phyloP scores from a whole-genome alignment of 371 early-diverging fungal genomes.

The Saksenaea vasiformis region DNA sequence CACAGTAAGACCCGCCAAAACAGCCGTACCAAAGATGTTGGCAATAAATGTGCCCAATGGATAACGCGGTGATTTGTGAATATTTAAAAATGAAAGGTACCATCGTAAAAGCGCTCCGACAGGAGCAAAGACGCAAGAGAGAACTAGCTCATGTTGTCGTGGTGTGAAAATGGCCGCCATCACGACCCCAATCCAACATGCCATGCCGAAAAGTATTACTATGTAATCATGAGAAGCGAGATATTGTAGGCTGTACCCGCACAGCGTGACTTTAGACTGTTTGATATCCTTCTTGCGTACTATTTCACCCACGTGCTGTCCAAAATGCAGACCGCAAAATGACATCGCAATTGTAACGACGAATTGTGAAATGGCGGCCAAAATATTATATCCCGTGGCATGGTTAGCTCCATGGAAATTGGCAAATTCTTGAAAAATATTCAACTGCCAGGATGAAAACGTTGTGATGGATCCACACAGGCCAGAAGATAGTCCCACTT shows the following conservation, averaged over 20 bases:
- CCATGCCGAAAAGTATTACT: constrained; percentile 20
- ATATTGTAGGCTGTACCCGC: constrained; percentile 18
- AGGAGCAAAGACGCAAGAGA: constrained; percentile 61
- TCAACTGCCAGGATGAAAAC: constrained; percentile 83
- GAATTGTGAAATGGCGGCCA: constrained; percentile 44
- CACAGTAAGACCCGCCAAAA: constrained; percentile 57
- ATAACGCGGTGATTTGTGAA: constrained; percentile 23
- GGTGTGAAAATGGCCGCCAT: constrained; percentile 35
- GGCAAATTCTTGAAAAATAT: constrained; percentile 55
- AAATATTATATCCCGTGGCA: constrained; percentile 39
- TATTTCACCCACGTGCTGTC: constrained; percentile 43
- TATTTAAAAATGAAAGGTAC: constrained; percentile 61
- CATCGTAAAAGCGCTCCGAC: constrained; percentile 70
- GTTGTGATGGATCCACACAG: constrained; percentile 88
- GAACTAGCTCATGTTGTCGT: constrained; percentile 34
- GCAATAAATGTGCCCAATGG: constrained; percentile 72
- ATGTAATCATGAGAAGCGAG: constrained; percentile 18
- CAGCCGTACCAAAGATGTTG: constrained; percentile 61
- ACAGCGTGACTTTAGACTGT: constrained; percentile 17
- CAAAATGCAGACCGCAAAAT: constrained; percentile 44
- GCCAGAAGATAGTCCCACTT: constrained; percentile 70
- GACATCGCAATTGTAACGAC: constrained; percentile 54
- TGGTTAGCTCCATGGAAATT: constrained; percentile 38
- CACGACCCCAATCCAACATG: constrained; percentile 48
- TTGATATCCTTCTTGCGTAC: neutral